Evolutionary conservation across 2,329 filamentous ascomycete species (phyloP).

Genomic region (Bipolaris zeicola): DNA sequence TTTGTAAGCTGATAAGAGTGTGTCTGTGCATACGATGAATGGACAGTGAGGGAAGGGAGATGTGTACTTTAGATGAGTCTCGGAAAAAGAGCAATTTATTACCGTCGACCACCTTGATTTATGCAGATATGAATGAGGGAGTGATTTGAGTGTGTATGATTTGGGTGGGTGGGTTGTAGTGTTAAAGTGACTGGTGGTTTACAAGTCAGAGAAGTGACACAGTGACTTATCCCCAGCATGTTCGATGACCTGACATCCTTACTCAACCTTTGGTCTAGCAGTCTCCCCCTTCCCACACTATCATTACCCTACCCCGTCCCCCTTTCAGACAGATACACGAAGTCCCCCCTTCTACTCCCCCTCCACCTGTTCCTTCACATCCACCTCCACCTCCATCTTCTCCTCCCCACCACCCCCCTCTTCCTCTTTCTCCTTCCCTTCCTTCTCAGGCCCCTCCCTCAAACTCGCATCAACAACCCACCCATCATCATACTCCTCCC

Average conservation of each 20-base stretch:
- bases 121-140: neutral
- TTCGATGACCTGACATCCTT: too few relatives aligned
- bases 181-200: neutral
- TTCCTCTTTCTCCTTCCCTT: too few relatives aligned
- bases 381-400: neutral
- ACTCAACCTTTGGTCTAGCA: too few relatives aligned
- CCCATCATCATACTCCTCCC: neutral
- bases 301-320: neutral
- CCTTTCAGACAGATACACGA: neutral
- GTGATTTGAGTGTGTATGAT: neutral
- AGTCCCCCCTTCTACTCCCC: neutral
- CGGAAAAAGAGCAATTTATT: slow-evolving; percentile 35
- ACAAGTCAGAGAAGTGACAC: neutral
- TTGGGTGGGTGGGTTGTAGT: neutral
- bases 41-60: slow-evolving; percentile 25
- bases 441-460: neutral
- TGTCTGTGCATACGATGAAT: slow-evolving; percentile 10
- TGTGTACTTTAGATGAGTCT: slow-evolving; percentile 46
- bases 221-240: too few relatives aligned
- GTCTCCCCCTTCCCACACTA: neutral
- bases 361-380: neutral
- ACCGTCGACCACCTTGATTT: slow-evolving; percentile 8
- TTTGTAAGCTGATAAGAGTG: slow-evolving; percentile 71
- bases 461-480: neutral
- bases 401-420: neutral